phyloP scores from a whole-genome alignment of 805 yeast genomes.

The Dipodascus geniculatus region DNA sequence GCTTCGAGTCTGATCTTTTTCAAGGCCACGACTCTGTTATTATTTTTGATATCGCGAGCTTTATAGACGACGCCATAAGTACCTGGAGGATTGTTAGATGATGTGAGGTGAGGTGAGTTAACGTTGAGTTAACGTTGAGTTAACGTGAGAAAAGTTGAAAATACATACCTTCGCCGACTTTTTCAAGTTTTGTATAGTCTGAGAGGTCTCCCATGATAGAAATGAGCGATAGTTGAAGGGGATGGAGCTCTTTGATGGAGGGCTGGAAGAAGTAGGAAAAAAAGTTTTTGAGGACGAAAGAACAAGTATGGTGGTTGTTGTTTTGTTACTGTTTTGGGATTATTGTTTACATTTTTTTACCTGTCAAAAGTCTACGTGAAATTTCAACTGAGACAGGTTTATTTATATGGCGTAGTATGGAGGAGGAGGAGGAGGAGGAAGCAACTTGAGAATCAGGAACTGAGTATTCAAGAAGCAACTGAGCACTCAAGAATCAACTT shows the following conservation, averaged over 20 bases:
- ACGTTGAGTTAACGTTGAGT: too few species aligned
- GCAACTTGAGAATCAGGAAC: too few species aligned
- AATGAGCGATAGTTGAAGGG: too few species aligned
- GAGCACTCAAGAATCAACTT: too few species aligned
- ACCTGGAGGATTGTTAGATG: slow-evolving; percentile 29
- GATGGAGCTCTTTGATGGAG: too few species aligned
- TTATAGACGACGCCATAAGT: slow-evolving; percentile 97
- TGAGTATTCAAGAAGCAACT: too few species aligned
- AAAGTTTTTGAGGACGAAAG: neutral
- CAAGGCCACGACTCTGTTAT: slow-evolving; percentile 88
- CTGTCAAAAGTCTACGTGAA: too few species aligned
- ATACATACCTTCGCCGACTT: slow-evolving; percentile 81
- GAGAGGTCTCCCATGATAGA: slow-evolving; percentile 74
- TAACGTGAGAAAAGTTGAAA: too few species aligned
- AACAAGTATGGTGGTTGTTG: neutral
- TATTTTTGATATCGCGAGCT: slow-evolving; percentile 79
- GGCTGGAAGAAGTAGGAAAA: neutral
- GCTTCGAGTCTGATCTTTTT: slow-evolving; percentile 92
- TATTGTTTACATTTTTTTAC: neutral
- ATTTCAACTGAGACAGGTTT: too few species aligned
- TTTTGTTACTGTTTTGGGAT: neutral
- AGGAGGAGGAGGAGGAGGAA: too few species aligned
- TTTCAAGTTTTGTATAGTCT: slow-evolving; percentile 88
- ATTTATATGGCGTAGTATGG: too few species aligned
- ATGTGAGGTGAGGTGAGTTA: neutral